These are phyloP conservation scores for Mycena sanguinolenta DNA, from an alignment of 768 basidiomycete species.

Conservation along the genomic window DNA sequence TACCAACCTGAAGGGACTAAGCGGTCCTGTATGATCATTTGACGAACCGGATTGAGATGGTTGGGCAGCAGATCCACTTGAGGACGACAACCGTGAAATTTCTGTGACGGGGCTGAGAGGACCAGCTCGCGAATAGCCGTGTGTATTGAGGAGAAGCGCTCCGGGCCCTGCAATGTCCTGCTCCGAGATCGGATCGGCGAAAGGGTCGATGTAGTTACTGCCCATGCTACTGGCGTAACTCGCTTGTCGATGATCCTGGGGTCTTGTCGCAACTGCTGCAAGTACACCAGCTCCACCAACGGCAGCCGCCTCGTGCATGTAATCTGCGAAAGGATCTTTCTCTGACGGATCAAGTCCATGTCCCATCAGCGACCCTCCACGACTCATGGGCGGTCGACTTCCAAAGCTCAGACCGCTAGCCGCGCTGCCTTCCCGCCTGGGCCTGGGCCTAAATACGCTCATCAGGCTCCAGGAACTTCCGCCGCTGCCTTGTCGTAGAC, in stretches of 20 bases:
- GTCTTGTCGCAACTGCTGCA: slow-evolving; percentile 34
- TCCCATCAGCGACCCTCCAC: slow-evolving; percentile 34
- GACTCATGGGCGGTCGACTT: slow-evolving; percentile 22
- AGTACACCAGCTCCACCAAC: slow-evolving; percentile 28
- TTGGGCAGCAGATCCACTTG: slow-evolving; percentile 34
- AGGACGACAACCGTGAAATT: slow-evolving; percentile 42
- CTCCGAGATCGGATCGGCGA: slow-evolving; percentile 57
- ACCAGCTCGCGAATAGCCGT: slow-evolving; percentile 26
- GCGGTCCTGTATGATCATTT: slow-evolving; percentile 35
- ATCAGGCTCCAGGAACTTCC: slow-evolving; percentile 70
- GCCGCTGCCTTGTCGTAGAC: slow-evolving; percentile 54
- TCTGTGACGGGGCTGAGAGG: slow-evolving; percentile 51
- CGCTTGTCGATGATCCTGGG: slow-evolving; percentile 45
- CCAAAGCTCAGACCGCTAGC: slow-evolving; percentile 41
- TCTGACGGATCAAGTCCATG: slow-evolving; percentile 35
- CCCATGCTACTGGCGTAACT: slow-evolving; percentile 53
- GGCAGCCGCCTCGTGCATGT: slow-evolving; percentile 39
- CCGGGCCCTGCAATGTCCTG: slow-evolving; percentile 42
- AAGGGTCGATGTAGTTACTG: slow-evolving; percentile 63
- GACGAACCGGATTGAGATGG: slow-evolving; percentile 44
- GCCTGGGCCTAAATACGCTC: slow-evolving; percentile 55
- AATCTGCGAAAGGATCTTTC: slow-evolving; percentile 36
- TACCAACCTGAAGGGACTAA: background rate
- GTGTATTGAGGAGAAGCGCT: slow-evolving; percentile 36
- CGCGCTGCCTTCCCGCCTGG: slow-evolving; percentile 26